A percentile compares a stretch with the other conserved stretches of the same genome.
These are phyloP conservation scores for Alternaria sp. DNA, from an alignment of 2,329 filamentous ascomycete genomes.

Conservation along the genomic window DNA sequence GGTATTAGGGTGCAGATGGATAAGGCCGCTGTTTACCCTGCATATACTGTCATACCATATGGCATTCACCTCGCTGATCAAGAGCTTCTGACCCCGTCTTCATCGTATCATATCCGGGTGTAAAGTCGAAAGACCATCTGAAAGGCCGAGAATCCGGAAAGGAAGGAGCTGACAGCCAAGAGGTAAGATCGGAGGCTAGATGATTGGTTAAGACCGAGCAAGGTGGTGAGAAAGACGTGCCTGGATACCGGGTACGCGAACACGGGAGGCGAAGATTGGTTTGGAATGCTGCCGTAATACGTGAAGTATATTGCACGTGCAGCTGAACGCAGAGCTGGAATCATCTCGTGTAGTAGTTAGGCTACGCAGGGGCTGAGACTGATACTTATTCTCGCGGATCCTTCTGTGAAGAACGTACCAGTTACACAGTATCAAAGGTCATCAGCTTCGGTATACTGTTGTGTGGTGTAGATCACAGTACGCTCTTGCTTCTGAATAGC, in stretches of 20 bases:
- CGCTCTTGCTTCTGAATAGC: not conserved
- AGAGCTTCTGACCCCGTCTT: conserved; percentile 12
- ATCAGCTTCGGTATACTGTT: not conserved
- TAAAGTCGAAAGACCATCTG: not conserved
- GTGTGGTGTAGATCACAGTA: not conserved
- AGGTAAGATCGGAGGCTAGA: not conserved
- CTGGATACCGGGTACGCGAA: conserved; percentile 12
- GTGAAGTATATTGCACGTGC: conserved; percentile 31
- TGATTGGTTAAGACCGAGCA: conserved; percentile 23
- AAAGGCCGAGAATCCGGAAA: not conserved
- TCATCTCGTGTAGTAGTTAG: conserved; percentile 7
- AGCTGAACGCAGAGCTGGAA: conserved; percentile 10
- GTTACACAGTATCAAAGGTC: not conserved
- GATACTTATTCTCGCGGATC: not conserved
- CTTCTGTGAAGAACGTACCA: not conserved
- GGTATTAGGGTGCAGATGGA: conserved; percentile 23
- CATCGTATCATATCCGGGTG: conserved; percentile 2
- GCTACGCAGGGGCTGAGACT: not conserved
- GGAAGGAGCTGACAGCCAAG: conserved; percentile 33
- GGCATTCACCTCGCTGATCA: not conserved
- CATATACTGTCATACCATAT: conserved; percentile 6
- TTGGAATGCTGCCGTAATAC: conserved; percentile 21
- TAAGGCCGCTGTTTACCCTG: conserved; percentile 13
- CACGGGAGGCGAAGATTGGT: conserved; percentile 21
- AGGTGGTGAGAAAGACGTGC: conserved; percentile 7